These are phyloP conservation scores for Crithidia thermophila DNA, from an alignment of 208 protist species.

Conservation along the genomic window DNA sequence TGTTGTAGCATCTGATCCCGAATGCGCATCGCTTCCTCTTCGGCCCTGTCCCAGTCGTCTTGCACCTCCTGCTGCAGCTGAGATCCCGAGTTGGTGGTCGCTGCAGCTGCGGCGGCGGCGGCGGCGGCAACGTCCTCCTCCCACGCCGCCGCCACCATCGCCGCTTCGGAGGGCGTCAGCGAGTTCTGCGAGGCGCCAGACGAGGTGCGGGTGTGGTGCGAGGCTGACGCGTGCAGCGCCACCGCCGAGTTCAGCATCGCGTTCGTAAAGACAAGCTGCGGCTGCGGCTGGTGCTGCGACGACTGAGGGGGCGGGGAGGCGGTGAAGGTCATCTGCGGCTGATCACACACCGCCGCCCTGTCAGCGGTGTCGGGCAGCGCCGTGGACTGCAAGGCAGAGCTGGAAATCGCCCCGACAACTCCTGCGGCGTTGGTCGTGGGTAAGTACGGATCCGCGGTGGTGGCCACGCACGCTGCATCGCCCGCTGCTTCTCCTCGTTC, in stretches of 20 bases:
- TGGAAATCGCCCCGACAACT: too few species aligned
- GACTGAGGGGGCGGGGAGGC: too few species aligned
- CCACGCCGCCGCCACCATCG: constrained; percentile 2
- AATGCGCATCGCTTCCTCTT: neutral
- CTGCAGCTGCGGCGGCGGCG: neutral
- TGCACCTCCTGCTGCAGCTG: neutral
- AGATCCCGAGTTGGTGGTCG: neutral
- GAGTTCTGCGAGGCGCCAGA: neutral
- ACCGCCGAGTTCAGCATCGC: too few species aligned
- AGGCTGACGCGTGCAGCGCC: neutral
- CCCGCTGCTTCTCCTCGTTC: neutral
- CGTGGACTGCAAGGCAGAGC: neutral
- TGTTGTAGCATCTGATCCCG: neutral
- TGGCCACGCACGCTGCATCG: neutral
- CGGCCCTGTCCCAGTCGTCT: constrained; percentile 8
- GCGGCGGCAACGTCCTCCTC: constrained; percentile 7
- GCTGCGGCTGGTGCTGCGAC: neutral
- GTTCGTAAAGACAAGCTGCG: neutral
- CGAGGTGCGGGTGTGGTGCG: neutral
- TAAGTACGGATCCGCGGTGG: neutral
- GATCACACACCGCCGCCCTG: neutral
- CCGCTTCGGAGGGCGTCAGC: constrained; percentile 4
- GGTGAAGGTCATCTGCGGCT: too few species aligned
- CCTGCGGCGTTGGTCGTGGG: neutral
- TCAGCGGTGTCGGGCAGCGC: neutral